Conservation (phyloP, 306 rosid species). For the Corylus americana region DNA sequence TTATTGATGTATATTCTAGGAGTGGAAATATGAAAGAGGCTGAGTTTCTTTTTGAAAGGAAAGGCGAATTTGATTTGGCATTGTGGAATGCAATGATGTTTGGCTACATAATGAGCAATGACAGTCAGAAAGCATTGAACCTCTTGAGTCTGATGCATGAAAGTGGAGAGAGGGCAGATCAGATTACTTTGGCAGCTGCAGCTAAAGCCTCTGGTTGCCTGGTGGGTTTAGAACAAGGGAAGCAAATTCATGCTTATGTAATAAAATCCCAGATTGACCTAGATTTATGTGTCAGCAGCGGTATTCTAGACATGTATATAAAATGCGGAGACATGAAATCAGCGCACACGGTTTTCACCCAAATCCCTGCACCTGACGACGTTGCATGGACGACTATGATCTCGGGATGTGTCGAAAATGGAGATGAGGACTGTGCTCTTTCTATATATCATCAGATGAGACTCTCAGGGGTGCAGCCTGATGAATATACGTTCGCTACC, state of each 20-base stretch:
- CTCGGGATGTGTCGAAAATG: conserved; percentile 78
- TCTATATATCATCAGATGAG: conserved; percentile 68
- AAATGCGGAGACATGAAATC: conserved; percentile 76
- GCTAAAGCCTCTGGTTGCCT: conserved; percentile 70
- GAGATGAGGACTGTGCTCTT: conserved; percentile 66
- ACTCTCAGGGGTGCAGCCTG: conserved; percentile 63
- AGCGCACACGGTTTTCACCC: conserved; percentile 52
- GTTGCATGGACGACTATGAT: conserved; percentile 94
- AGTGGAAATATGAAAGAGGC: conserved; percentile 73
- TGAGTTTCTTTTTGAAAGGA: conserved; percentile 45
- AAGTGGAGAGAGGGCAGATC: conserved; percentile 50
- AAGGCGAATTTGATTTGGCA: conserved; percentile 64
- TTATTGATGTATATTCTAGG: conserved; percentile 70
- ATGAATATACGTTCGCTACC: conserved; percentile 79
- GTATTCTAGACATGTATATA: conserved; percentile 77
- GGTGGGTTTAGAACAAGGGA: conserved; percentile 60
- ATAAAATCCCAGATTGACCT: conserved; percentile 44
- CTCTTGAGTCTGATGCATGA: conserved; percentile 52
- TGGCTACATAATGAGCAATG: conserved; percentile 51
- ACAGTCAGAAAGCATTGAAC: conserved; percentile 50
- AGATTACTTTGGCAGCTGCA: conserved; percentile 62
- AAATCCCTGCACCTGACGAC: conserved; percentile 62
- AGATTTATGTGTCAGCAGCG: conserved; percentile 60
- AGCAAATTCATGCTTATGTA: conserved; percentile 67
- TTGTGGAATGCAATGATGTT: conserved; percentile 87